These are phyloP conservation scores for Dothideomycetidae sp. DNA, from an alignment of 2,329 filamentous ascomycete species.

Conservation along the genomic window DNA sequence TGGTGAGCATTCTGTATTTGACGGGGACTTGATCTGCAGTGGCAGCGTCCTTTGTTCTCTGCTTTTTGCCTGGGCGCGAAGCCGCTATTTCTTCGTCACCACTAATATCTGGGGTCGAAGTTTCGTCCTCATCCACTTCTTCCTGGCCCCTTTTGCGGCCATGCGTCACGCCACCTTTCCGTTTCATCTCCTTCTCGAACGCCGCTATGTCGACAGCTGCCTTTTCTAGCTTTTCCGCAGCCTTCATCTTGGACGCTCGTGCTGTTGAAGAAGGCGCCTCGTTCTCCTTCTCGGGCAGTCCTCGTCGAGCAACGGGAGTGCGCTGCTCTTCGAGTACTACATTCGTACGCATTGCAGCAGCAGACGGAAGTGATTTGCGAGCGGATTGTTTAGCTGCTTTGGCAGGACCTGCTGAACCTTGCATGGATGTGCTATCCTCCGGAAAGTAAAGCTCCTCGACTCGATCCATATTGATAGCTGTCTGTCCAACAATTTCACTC, in stretches of 20 bases:
- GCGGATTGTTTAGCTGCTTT: conserved; percentile 10
- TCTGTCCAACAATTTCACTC: conserved; percentile 84
- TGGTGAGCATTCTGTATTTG: conserved; percentile 63
- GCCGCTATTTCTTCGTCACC: conserved; percentile 29
- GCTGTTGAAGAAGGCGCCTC: conserved; percentile 58
- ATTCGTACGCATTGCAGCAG: conserved; percentile 5
- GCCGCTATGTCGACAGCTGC: conserved; percentile 73
- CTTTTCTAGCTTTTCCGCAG: conserved; percentile 59
- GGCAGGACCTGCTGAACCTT: conserved; percentile 6
- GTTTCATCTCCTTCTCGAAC: conserved; percentile 88
- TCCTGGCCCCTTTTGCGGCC: conserved; percentile 35
- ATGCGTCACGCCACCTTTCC: conserved; percentile 51
- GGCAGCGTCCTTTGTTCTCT: conserved; percentile 35
- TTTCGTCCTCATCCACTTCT: conserved; percentile 25
- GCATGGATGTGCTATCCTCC: conserved; percentile 13
- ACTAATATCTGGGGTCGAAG: conserved; percentile 28
- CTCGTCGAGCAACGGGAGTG: not conserved
- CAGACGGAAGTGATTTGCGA: conserved; percentile 14
- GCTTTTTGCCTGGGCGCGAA: conserved; percentile 33
- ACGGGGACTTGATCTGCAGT: conserved; percentile 40
- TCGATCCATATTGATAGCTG: conserved; percentile 58
- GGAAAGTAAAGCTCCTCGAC: conserved; percentile 56
- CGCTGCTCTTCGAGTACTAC: conserved; percentile 3
- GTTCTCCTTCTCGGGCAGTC: conserved; percentile 54
- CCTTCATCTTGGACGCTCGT: conserved; percentile 77